Evolutionary conservation across 2,329 filamentous ascomycete species (phyloP), one percentile per base, ranked within the genome.

Genomic region (Arachnopeziza araneosa): DNA sequence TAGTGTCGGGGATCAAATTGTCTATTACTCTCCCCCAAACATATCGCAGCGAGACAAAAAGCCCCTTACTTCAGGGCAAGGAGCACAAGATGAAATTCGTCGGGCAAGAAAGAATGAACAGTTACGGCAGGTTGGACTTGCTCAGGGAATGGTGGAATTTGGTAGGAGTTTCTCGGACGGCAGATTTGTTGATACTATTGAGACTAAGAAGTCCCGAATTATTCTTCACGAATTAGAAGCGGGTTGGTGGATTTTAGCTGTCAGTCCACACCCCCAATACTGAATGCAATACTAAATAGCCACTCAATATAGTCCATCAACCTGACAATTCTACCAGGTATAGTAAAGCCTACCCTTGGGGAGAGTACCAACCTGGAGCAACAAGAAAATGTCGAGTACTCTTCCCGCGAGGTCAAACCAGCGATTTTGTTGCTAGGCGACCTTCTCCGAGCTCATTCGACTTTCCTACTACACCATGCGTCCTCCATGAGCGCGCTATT

Each of bases 81-180:
- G 22, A 60, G 68, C 63, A 24, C 71, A 56, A 65, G 69, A 73
- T 69, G 49, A 64, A 50, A 68, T 74, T 26, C 67, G 69, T 10
- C 77, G 83, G 54, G 85, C 90, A 66, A 86, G 92, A 70, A 85
- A 86, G 71, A 95, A 98, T 75, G 90, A 96, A 77, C 88, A 88
- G 68, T 79, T 98, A 69, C 85, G 95, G 65, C 93, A 97, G 79
- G 92, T 99, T 72, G 95, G 95, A 48, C 84, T 99, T 64, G 95
- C 95, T 50, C 95, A 99, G 77, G 95, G 93, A 72, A 96, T 98
- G 88, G 88, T 96, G 61, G 90, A 87, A 72, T 99, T 99, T 77
- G 90, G 90, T 69, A 88, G 87, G 71, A 93, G 87, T 69, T 99
- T 99, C 75, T 89, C 93, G 1, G 82, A 85, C 63, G 90, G 87